Percentiles rank a stretch among this genome's conserved stretches.
phyloP scores from a whole-genome alignment of 257 asterid species.

The Eucommia ulmoides region DNA sequence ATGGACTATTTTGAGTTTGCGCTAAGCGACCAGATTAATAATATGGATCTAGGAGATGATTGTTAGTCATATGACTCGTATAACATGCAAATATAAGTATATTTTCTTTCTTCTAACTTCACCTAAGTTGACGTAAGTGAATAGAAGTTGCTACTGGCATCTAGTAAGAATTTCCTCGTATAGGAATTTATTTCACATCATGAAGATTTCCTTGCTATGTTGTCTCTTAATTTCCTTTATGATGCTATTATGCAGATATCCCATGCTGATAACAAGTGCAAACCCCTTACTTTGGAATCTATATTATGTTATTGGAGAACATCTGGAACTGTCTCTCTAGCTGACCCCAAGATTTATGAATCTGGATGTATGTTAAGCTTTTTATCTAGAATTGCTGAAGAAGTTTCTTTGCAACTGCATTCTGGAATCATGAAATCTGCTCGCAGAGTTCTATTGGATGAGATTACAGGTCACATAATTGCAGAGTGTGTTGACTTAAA shows the following conservation, averaged over 20 bases:
- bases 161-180: no score
- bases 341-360: conserved; percentile 24
- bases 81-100: not conserved
- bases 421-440: conserved; percentile 76
- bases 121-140: not conserved
- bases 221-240: conserved; percentile 1
- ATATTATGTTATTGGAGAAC: conserved; percentile 42
- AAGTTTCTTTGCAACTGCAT: conserved; percentile 71
- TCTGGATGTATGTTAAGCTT: conserved; percentile 26
- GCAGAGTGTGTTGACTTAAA: conserved; percentile 44
- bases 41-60: not conserved
- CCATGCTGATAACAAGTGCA: conserved; percentile 39
- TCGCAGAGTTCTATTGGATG: conserved; percentile 72
- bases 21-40: not conserved
- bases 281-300: conserved; percentile 50
- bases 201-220: conserved; percentile 13
- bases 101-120: not conserved
- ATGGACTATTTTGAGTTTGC: no score
- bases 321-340: conserved; percentile 17
- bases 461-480: conserved; percentile 61
- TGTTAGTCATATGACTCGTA: not conserved
- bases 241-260: conserved; percentile 39
- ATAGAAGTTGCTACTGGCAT: not conserved
- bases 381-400: conserved; percentile 52
- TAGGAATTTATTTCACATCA: no score